These are phyloP conservation scores for Trypanosoma scelopori DNA, from an alignment of 208 protist species.

Conservation along the genomic window DNA sequence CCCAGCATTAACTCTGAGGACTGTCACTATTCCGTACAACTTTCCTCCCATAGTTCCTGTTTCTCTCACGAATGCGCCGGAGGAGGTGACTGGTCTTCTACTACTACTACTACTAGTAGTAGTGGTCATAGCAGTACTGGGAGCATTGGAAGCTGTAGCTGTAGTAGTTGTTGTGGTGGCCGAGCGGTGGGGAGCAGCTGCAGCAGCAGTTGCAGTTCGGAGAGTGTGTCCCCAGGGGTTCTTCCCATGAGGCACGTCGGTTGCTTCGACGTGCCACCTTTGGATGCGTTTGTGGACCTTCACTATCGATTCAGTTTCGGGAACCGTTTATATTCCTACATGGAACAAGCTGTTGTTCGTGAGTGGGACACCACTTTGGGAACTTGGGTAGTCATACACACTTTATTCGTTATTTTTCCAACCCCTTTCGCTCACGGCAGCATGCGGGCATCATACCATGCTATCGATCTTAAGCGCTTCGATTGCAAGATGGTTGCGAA, in stretches of 20 bases:
- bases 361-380: slow-evolving; percentile 72
- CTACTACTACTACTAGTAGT: no score
- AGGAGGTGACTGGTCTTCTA: no score
- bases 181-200: not conserved
- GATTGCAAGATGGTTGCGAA: slow-evolving; percentile 73
- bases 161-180: no score
- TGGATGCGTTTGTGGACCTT: slow-evolving; percentile 50
- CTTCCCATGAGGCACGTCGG: slow-evolving; percentile 55
- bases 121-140: no score
- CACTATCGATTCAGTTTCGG: slow-evolving; percentile 33
- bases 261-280: slow-evolving; percentile 43
- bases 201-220: not conserved
- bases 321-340: slow-evolving; percentile 39
- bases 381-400: slow-evolving; percentile 58
- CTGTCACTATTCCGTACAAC: no score
- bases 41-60: no score
- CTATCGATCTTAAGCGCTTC: slow-evolving; percentile 72
- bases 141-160: slow-evolving; percentile 3
- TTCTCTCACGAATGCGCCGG: no score
- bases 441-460: slow-evolving; percentile 84
- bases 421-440: slow-evolving; percentile 73
- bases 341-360: slow-evolving; percentile 62
- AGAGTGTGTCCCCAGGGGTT: not conserved
- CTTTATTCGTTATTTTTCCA: slow-evolving; percentile 57
- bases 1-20: no score